A percentile compares a stretch with the other conserved stretches of the same genome.
Evolutionary conservation across 2,329 filamentous ascomycete species (phyloP).

Genomic region (Aspergillus aculeatinus): DNA sequence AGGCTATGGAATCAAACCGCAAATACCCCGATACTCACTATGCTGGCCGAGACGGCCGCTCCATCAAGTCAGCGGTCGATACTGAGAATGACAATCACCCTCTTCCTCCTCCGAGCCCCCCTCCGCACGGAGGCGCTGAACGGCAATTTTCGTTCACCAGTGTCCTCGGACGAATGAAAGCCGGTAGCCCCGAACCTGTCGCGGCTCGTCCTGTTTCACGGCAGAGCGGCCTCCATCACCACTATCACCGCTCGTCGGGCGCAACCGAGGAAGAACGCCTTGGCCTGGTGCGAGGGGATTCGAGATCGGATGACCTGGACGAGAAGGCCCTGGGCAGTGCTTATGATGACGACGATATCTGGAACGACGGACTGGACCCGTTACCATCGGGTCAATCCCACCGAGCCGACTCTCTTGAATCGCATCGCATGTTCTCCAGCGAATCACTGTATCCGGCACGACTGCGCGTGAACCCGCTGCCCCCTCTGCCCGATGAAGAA

Average conservation of each 20-base stretch:
- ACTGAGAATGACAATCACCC: conserved; percentile 29
- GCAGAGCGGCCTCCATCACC: conserved; percentile 41
- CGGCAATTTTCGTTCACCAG: conserved; percentile 93
- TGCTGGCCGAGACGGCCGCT: conserved; percentile 29
- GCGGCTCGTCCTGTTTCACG: conserved; percentile 25
- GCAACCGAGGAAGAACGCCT: conserved; percentile 78
- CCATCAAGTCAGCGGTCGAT: conserved; percentile 12
- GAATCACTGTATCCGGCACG: conserved; percentile 20
- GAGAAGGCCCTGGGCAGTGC: conserved; percentile 31
- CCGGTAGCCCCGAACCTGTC: conserved; percentile 24
- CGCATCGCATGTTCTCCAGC: conserved; percentile 14
- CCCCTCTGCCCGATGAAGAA: conserved; percentile 32
- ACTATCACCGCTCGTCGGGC: conserved; percentile 45
- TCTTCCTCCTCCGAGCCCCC: conserved; percentile 26
- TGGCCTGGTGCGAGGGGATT: conserved; percentile 77
- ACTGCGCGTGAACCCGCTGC: conserved; percentile 32
- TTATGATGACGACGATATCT: conserved; percentile 19
- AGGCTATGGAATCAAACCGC: conserved; percentile 54
- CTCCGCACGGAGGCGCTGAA: conserved; percentile 56
- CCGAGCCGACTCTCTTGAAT: conserved; percentile 1
- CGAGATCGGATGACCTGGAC: conserved; percentile 30
- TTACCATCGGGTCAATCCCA: not conserved
- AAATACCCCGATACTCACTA: conserved; percentile 47
- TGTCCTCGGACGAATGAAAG: conserved; percentile 62
- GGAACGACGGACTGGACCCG: conserved; percentile 8